Evolutionary conservation across 2,329 filamentous ascomycete genomes (phyloP).

Genomic region (Botryotinia calthae): DNA sequence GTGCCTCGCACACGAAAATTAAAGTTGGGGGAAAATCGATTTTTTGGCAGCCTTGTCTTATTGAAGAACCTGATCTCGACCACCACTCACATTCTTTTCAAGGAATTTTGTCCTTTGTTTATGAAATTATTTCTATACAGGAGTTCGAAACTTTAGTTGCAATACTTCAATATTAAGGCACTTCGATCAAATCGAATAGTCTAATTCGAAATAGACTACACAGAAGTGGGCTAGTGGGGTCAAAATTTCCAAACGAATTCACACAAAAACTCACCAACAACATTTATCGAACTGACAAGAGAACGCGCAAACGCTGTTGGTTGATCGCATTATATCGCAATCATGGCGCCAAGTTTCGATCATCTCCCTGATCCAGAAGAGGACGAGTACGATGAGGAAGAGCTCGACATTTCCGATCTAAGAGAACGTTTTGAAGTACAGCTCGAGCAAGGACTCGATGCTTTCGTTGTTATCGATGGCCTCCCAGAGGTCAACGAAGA

Average conservation of each 20-base stretch:
- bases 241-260: conserved; percentile 22
- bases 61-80: conserved; percentile 7
- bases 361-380: conserved; percentile 89
- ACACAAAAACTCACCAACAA: conserved; percentile 21
- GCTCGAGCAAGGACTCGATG: conserved; percentile 91
- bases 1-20: conserved; percentile 23
- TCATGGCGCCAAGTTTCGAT: conserved; percentile 92
- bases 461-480: conserved; percentile 94
- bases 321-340: conserved; percentile 41
- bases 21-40: conserved; percentile 20
- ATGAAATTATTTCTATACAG: neutral
- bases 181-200: conserved; percentile 3
- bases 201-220: conserved; percentile 9
- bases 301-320: conserved; percentile 19
- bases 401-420: conserved; percentile 93
- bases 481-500: conserved; percentile 86
- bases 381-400: conserved; percentile 82
- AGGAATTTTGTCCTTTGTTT: conserved; percentile 5
- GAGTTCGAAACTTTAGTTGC: neutral
- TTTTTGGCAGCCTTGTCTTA: conserved; percentile 16
- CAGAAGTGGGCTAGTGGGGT: conserved; percentile 22
- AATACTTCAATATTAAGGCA: neutral
- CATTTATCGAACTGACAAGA: conserved; percentile 17
- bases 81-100: conserved; percentile 12
- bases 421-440: conserved; percentile 93